These are phyloP conservation scores for Scheffersomyces quercinus DNA, from an alignment of 1,139 yeast species.

Conservation along the genomic window DNA sequence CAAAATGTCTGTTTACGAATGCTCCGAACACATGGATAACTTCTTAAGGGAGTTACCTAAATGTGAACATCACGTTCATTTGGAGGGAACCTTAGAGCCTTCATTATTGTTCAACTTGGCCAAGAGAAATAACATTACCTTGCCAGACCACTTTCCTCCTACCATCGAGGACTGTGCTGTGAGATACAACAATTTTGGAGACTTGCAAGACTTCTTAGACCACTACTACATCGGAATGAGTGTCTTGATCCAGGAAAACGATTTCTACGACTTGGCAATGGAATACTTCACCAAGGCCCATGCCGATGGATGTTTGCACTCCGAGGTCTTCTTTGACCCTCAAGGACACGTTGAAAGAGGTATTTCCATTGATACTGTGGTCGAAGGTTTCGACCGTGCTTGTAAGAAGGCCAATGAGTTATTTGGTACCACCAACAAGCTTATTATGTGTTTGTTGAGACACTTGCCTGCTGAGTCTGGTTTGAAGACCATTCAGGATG, in stretches of 20 bases:
- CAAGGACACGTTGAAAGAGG: constrained; percentile 79
- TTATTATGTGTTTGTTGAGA: constrained; percentile 78
- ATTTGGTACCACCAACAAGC: constrained; percentile 62
- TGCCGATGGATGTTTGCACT: constrained; percentile 61
- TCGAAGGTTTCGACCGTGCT: constrained; percentile 65
- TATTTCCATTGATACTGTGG: constrained; percentile 56
- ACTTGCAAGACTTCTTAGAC: constrained; percentile 74
- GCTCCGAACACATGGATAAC: constrained; percentile 17
- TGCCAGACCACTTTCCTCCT: constrained; percentile 64
- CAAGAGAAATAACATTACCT: constrained; percentile 48
- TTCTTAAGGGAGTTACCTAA: constrained; percentile 71
- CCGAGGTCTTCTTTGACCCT: constrained; percentile 81
- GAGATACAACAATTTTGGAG: constrained; percentile 60
- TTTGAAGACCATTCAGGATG: constrained; percentile 52
- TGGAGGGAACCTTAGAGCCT: constrained; percentile 82
- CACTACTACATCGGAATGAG: constrained; percentile 79
- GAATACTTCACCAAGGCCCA: constrained; percentile 64
- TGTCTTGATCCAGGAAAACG: constrained; percentile 63
- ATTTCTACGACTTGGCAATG: constrained; percentile 74
- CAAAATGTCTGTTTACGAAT: constrained; percentile 8
- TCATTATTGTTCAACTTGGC: constrained; percentile 67
- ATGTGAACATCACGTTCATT: constrained; percentile 81
- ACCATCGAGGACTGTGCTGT: constrained; percentile 52
- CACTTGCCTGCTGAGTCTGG: constrained; percentile 66
- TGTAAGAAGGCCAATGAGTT: constrained; percentile 57